Evolutionary conservation across 2,329 filamentous ascomycete species (phyloP).

Genomic region (Neopestalotiopsis clavispora): DNA sequence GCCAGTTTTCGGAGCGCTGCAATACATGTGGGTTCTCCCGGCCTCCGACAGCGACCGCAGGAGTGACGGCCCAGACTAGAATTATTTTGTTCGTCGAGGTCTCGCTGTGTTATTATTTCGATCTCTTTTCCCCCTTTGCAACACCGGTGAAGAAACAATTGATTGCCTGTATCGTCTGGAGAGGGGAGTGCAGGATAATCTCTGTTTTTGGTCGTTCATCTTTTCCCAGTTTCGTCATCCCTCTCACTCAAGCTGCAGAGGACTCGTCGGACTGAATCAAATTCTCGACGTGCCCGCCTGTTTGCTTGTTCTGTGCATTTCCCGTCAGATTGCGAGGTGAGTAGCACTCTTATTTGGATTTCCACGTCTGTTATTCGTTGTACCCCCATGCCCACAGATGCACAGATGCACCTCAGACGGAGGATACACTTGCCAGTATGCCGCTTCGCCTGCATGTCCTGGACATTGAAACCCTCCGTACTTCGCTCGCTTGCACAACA

Average conservation of each 20-base stretch:
- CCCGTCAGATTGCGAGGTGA: constrained; percentile 3
- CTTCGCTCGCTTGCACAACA: background rate
- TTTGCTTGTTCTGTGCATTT: constrained; percentile 3
- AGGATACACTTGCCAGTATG: background rate
- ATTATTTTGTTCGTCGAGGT: constrained; percentile 2
- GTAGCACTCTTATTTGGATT: background rate
- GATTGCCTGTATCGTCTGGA: constrained; percentile 4
- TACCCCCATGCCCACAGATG: background rate
- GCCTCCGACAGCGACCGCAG: background rate
- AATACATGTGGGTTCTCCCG: constrained; percentile 7
- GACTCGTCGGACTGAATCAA: background rate
- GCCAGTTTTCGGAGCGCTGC: constrained; percentile 14
- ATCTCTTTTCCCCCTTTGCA: background rate
- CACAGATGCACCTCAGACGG: constrained; percentile 2
- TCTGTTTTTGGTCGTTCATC: background rate
- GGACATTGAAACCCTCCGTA: background rate
- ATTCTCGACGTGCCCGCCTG: background rate
- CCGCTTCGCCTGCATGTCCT: background rate
- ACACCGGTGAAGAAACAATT: constrained; percentile 7
- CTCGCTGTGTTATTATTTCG: background rate
- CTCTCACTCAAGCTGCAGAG: background rate
- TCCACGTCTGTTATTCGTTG: background rate
- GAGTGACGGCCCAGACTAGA: background rate
- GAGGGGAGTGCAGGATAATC: background rate
- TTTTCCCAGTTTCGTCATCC: background rate